Percentiles rank a stretch among this genome's conserved stretches.
phyloP scores from a whole-genome alignment of 2,329 filamentous ascomycete genomes.

The Rutstroemia sp. region DNA sequence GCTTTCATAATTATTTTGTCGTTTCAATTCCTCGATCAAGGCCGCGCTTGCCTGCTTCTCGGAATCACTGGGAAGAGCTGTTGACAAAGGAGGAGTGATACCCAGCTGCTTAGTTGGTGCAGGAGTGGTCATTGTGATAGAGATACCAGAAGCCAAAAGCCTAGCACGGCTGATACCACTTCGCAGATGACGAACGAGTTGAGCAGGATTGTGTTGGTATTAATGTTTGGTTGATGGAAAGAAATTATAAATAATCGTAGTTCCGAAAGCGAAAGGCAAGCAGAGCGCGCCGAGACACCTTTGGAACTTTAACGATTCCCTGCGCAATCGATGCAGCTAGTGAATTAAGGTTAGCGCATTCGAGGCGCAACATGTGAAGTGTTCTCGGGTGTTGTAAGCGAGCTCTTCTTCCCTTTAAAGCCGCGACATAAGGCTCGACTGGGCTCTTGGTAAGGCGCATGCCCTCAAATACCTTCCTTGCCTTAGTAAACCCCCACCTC shows the following conservation, averaged over 20 bases:
- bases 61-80: conserved; percentile 62
- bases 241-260: background rate
- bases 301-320: too few species aligned
- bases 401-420: too few species aligned
- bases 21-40: conserved; percentile 76
- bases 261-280: too few species aligned
- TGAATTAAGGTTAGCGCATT: too few species aligned
- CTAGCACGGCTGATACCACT: background rate
- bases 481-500: too few species aligned
- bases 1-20: conserved; percentile 86
- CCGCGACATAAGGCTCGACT: too few species aligned
- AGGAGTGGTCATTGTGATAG: conserved; percentile 23
- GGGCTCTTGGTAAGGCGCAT: too few species aligned
- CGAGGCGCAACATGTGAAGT: too few species aligned
- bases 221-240: background rate
- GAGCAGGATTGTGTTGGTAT: background rate
- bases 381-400: too few species aligned
- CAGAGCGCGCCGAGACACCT: too few species aligned
- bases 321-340: too few species aligned
- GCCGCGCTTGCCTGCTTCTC: conserved; percentile 73
- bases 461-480: too few species aligned
- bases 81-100: conserved; percentile 78
- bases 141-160: background rate
- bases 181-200: background rate
- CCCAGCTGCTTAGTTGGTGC: conserved; percentile 38